These are phyloP conservation scores for Cucumis cinereus DNA, from an alignment of 306 rosid genomes.

Conservation along the genomic window DNA sequence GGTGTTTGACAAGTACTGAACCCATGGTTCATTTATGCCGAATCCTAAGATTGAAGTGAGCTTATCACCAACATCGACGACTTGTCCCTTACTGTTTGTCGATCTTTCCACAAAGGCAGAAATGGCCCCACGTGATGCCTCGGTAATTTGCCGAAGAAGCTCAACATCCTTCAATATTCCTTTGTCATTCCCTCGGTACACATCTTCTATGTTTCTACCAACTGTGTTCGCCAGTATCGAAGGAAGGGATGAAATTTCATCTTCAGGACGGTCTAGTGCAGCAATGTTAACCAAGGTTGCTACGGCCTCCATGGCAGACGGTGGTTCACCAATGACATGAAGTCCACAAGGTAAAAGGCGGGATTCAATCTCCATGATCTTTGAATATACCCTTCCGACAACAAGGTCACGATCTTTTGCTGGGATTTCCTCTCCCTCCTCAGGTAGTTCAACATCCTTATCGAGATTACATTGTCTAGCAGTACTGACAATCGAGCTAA, in stretches of 20 bases:
- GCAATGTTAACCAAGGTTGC: slow-evolving; percentile 95
- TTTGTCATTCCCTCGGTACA: slow-evolving; percentile 71
- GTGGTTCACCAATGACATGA: slow-evolving; percentile 95
- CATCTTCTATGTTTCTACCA: slow-evolving; percentile 78
- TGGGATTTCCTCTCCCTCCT: slow-evolving; percentile 63
- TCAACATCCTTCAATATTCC: slow-evolving; percentile 90
- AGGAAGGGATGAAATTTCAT: slow-evolving; percentile 67
- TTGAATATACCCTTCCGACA: slow-evolving; percentile 84
- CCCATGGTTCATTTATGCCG: slow-evolving; percentile 88
- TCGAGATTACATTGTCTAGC: slow-evolving; percentile 95
- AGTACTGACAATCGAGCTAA: slow-evolving; percentile 94
- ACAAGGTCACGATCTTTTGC: slow-evolving; percentile 83
- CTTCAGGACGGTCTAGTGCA: slow-evolving; percentile 91
- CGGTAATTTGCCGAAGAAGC: slow-evolving; percentile 86
- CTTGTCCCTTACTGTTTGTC: slow-evolving; percentile 86
- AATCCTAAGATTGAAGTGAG: slow-evolving; percentile 72
- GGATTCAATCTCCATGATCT: slow-evolving; percentile 99
- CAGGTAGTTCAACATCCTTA: slow-evolving; percentile 87
- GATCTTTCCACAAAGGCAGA: slow-evolving; percentile 71
- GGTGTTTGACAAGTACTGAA: slow-evolving; percentile 71
- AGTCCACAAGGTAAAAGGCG: slow-evolving; percentile 93
- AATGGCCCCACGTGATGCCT: slow-evolving; percentile 73
- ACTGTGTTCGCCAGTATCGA: slow-evolving; percentile 64
- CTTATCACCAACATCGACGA: slow-evolving; percentile 62
- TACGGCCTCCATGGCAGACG: slow-evolving; percentile 94